Percentiles rank a stretch among this genome's conserved stretches.
Evolutionary conservation across 352 stramenopile genomes (phyloP).

Genomic region (Phytophthora cactorum): DNA sequence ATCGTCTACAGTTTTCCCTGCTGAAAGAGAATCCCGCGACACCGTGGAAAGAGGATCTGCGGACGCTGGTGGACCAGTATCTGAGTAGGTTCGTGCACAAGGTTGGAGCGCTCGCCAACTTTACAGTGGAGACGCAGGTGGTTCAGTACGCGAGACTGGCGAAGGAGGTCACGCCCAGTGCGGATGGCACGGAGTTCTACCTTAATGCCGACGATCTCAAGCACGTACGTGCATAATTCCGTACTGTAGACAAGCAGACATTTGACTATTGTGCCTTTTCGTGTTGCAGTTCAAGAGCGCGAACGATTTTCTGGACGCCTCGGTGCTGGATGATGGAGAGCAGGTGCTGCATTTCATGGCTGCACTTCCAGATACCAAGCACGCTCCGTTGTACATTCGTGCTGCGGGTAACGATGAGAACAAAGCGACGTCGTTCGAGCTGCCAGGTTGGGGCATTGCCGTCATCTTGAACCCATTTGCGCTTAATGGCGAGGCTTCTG

Average conservation of each 20-base stretch:
- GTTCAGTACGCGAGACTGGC: slow-evolving; percentile 75
- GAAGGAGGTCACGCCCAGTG: slow-evolving; percentile 50
- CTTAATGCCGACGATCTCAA: slow-evolving; percentile 69
- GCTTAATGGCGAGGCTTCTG: slow-evolving; percentile 15
- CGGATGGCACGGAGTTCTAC: slow-evolving; percentile 44
- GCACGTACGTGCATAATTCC: slow-evolving; percentile 48
- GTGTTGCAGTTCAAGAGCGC: slow-evolving; percentile 71
- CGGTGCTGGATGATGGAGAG: slow-evolving; percentile 73
- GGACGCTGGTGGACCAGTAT: slow-evolving; percentile 47
- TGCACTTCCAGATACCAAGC: slow-evolving; percentile 50
- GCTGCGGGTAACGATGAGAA: slow-evolving; percentile 9
- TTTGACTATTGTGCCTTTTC: neutral
- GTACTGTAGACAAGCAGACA: neutral
- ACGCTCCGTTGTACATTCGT: slow-evolving; percentile 68
- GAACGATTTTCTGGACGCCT: slow-evolving; percentile 75
- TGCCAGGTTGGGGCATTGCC: slow-evolving; percentile 73
- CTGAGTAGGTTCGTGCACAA: slow-evolving; percentile 56
- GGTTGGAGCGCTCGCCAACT: slow-evolving; percentile 59
- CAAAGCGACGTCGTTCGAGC: slow-evolving; percentile 66
- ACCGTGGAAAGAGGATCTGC: slow-evolving; percentile 55
- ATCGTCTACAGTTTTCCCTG: slow-evolving; percentile 73
- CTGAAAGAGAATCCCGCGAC: slow-evolving; percentile 59
- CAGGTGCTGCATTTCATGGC: slow-evolving; percentile 84
- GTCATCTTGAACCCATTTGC: slow-evolving; percentile 55
- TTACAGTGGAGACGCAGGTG: slow-evolving; percentile 73